Base-by-base conservation (phyloP, 106 monocot genomes). In the Acorus calamus region DNA sequence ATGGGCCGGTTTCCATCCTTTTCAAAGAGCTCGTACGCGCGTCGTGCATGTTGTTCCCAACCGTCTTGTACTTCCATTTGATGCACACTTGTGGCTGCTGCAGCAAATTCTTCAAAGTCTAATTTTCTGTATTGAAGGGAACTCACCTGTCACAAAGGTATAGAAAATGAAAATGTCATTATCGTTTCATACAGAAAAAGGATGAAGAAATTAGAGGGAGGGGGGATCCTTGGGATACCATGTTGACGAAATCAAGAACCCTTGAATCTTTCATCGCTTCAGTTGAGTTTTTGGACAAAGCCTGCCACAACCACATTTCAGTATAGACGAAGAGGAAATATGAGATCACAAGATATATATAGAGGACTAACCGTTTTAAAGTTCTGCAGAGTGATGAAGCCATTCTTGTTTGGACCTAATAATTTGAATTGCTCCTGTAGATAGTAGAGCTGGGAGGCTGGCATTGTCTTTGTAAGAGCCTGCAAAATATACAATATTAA, bases 51-150 rank as follows among this genome's bases (percentile, higher is more conserved):
- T 52, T 88, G 85, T 71, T 99, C 98, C 98, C 98, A 99, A 43
- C 60, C 71, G 46, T 85, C 88, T 10, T 69, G 64, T 8, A 65
- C 85, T 84, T 99, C 98, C 54, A 99, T 56, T 68, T 99, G 98
- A 72, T 99, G 74, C 42, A 99, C 77, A 12, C 88, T 92, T 44
- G 73, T 79, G 0, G 87, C 80, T 5, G 98, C 87, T 56, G 85
- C 88, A 57, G 83, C 88, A 71, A 99, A 99, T 75, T 99, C 98
- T 68, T 99, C 88, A 9, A 99, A 99, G 64, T 99, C 92, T 57
- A 99, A 52, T 59, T 88, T 99, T 70, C 81, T 81, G 53, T 92
- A 85, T 55, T 83, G 88, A 77, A 99, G 80, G 65, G 92, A 86
- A 63, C 92, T 81, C 57, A 99, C 81, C 98, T 99, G 43, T 46